These are phyloP conservation scores for Ogataea methanolica DNA, from an alignment of 805 yeast species.

Conservation along the genomic window DNA sequence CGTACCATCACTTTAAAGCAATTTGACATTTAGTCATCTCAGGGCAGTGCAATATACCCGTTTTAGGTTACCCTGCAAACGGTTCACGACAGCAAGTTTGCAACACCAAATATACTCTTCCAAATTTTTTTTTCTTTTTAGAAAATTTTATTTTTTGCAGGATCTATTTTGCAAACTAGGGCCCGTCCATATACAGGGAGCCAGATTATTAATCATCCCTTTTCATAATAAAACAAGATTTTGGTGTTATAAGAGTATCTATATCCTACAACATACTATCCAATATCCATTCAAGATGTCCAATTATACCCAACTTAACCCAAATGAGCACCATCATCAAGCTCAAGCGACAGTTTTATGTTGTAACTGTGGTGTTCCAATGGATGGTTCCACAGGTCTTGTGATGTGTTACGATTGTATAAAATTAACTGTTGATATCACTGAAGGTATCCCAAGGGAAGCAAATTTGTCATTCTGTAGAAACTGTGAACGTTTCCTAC, in stretches of 20 bases:
- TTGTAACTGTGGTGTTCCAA: constrained; percentile 97
- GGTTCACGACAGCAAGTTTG: too few species aligned
- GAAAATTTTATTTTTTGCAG: neutral
- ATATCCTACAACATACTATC: neutral
- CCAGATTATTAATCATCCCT: neutral
- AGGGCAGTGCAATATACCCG: too few species aligned
- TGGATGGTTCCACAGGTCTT: constrained; percentile 90
- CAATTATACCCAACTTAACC: constrained; percentile 40
- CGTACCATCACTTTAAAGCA: too few species aligned
- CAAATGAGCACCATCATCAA: constrained; percentile 28
- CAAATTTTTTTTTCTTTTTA: too few species aligned
- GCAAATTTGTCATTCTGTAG: constrained; percentile 91
- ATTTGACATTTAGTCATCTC: too few species aligned
- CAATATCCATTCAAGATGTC: constrained; percentile 31
- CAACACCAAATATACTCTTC: too few species aligned
- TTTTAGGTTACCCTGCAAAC: too few species aligned
- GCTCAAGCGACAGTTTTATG: constrained; percentile 80
- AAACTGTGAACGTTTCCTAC: constrained; percentile 93
- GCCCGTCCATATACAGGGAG: neutral
- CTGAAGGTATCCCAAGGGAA: constrained; percentile 92
- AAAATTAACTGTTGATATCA: constrained; percentile 86
- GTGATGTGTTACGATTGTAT: constrained; percentile 98
- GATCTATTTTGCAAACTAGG: neutral
- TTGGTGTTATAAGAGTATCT: neutral
- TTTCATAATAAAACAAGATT: too few species aligned